Evolutionary conservation across 306 rosid species (phyloP).

Genomic region (Lathyrus tuberosus): DNA sequence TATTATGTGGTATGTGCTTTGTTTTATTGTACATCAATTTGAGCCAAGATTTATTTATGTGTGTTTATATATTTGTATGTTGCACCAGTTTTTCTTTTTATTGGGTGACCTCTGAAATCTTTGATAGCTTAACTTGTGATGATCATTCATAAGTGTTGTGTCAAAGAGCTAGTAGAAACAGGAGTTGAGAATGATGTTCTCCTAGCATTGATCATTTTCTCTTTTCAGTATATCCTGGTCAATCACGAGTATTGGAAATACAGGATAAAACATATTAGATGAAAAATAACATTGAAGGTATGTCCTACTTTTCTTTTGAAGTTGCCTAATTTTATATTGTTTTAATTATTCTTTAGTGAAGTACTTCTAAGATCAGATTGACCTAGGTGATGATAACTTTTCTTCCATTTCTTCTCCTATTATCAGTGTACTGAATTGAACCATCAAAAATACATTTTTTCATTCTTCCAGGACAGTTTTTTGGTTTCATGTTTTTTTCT

Average conservation of each 20-base stretch:
- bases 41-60: too few species aligned
- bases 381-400: not conserved
- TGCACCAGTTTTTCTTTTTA: too few species aligned
- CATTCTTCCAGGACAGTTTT: not conserved
- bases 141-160: too few species aligned
- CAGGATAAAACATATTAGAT: conserved; percentile 75
- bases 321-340: conserved; percentile 12
- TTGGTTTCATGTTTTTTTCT: too few species aligned
- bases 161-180: conserved; percentile 77
- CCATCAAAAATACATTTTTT: not conserved
- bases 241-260: conserved; percentile 91
- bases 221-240: conserved; percentile 79
- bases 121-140: too few species aligned
- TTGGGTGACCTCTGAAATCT: too few species aligned
- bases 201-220: conserved; percentile 73
- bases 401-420: conserved; percentile 20
- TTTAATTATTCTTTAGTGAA: conserved; percentile 27
- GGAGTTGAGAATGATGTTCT: conserved; percentile 84
- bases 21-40: too few species aligned
- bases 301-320: conserved; percentile 35
- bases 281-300: conserved; percentile 89
- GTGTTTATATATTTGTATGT: too few species aligned
- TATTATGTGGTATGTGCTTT: too few species aligned
- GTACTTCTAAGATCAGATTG: conserved; percentile 24
- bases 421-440: conserved; percentile 28